Base-by-base conservation (phyloP, 768 basidiomycete species). In the Leccinum boreale region DNA sequence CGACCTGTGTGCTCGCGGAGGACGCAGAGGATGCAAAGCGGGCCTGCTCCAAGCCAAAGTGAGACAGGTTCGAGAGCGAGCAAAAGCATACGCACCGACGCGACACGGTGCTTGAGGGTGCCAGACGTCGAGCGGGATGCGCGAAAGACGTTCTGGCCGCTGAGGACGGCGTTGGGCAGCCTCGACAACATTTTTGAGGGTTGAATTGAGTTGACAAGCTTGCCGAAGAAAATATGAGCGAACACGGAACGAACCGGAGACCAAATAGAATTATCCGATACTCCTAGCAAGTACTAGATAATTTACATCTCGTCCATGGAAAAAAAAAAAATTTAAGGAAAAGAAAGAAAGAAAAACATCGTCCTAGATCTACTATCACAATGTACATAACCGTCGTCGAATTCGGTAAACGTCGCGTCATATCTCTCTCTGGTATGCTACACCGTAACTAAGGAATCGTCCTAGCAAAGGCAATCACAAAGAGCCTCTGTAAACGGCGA, bases 141-240 rank as follows among this genome's bases (percentile, higher is more conserved):
- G 57, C 79, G 76, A 59, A 78, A 64, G 61, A 74, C 75, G 64
- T 77, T 75, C 63, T 80, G 81, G 70, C 78, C 82, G 75, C 79
- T 85, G 73, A 89, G 79, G 77, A 82, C 82, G 76, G 84, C 83
- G 75, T 83, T 82, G 72, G 87, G 85, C 77, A 90, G 82, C 86
- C 86, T 90, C 75, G 87, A 85, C 73, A 90, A 75, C 89, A 91
- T 91, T 89, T 83, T 85, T 77, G 72, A 71, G 75, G 71, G 73
- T 73, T 80, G 74, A 69, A 67, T 67, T 68, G 72, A 71, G 68
- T 69, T 31, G 58, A 71, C 72, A 65, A 48, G 51, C 56, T 78
- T 31, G 75, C 75, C 76, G 76, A 51, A 64, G 63, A 74, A 42
- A 78, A 75, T 59, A 55, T 58, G 50, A 26, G 64, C 53, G 15